These are phyloP conservation scores for Backusella mclennaniae DNA, from an alignment of 192 early-diverging fungal species.

Conservation along the genomic window DNA sequence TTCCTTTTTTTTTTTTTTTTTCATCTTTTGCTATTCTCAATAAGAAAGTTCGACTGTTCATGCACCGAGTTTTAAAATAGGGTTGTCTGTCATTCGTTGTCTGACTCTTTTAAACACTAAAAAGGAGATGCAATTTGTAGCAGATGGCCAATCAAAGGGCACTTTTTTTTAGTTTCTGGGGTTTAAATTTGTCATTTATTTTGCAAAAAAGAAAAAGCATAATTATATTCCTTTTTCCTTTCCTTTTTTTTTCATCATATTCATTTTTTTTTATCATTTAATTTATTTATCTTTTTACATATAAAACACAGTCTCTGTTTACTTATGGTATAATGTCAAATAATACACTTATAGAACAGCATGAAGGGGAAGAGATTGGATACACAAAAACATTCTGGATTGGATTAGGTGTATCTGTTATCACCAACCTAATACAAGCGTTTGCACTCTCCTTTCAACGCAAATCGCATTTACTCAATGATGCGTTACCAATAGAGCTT, in stretches of 20 bases:
- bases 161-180: background rate
- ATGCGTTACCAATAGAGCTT: conserved; percentile 47
- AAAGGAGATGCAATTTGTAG: too few species aligned
- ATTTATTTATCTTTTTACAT: too few species aligned
- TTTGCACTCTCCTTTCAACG: conserved; percentile 74
- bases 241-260: background rate
- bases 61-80: background rate
- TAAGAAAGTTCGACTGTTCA: background rate
- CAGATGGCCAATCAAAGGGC: background rate
- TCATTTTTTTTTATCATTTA: background rate
- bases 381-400: conserved; percentile 25
- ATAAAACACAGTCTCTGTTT: background rate
- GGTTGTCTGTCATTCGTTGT: background rate
- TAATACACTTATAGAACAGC: background rate
- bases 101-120: background rate
- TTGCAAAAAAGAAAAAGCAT: background rate
- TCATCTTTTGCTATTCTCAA: background rate
- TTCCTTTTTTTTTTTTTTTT: background rate
- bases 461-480: conserved; percentile 66
- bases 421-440: conserved; percentile 37
- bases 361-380: background rate
- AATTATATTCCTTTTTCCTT: background rate
- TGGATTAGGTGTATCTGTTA: conserved; percentile 20
- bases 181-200: background rate
- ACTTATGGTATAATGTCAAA: background rate